These are phyloP conservation scores for Penicillium salamii DNA, from an alignment of 495 filamentous ascomycete genomes.

Conservation along the genomic window DNA sequence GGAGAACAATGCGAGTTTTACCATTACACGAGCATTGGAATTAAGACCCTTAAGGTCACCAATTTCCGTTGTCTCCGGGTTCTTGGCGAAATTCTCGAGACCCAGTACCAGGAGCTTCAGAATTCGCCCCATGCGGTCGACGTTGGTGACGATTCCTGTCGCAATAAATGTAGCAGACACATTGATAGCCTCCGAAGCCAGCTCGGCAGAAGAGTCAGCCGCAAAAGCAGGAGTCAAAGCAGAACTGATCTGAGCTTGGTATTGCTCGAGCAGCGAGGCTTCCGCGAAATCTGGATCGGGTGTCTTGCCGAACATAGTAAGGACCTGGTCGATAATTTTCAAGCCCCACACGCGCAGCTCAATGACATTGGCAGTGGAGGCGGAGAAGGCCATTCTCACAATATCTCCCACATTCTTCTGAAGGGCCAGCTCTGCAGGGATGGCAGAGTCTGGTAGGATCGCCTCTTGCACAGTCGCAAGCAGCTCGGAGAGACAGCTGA, in stretches of 20 bases:
- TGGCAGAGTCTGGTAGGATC: conserved; percentile 63
- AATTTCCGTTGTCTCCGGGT: conserved; percentile 76
- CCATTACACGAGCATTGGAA: conserved; percentile 97
- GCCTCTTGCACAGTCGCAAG: conserved; percentile 73
- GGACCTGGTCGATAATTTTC: conserved; percentile 86
- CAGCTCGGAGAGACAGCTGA: conserved; percentile 86
- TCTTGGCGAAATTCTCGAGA: conserved; percentile 88
- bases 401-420: conserved; percentile 87
- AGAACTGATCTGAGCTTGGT: conserved; percentile 96
- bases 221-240: conserved; percentile 96
- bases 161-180: conserved; percentile 98
- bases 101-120: conserved; percentile 88
- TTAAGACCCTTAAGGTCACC: conserved; percentile 91
- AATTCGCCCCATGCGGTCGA: conserved; percentile 97
- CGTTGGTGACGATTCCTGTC: conserved; percentile 93
- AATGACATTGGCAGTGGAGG: conserved; percentile 89
- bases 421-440: conserved; percentile 67
- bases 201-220: conserved; percentile 88
- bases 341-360: conserved; percentile 85
- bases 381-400: conserved; percentile 96
- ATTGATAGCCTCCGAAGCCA: conserved; percentile 92
- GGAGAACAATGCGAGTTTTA: conserved; percentile 94
- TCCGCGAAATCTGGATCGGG: conserved; percentile 97
- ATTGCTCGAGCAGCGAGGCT: conserved; percentile 92
- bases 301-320: conserved; percentile 94